Evolutionary conservation across 345 rosid genomes (phyloP), one percentile per base, ranked within the genome.

Genomic region (Moringa oleifera): DNA sequence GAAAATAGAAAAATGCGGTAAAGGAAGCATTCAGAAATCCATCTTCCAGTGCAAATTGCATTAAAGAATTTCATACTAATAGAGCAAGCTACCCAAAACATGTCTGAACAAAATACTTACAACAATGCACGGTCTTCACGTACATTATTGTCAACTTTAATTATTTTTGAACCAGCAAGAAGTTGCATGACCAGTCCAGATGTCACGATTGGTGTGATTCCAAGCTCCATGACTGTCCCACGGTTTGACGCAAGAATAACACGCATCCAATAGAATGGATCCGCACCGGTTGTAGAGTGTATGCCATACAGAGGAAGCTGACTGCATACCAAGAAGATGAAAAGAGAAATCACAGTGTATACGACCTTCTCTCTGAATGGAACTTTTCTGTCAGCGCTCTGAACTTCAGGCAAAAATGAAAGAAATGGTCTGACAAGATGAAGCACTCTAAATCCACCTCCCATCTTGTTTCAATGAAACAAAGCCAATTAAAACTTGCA

Each of bases 191-290:
- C 92, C 25, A 86, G 64, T 23, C 92, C 92, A 78, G 92, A 86
- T 0, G 92, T 86, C 41, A 86, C 89, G 50, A 86, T 86, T 18
- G 92, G 92, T 20, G 92, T 86, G 72, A 86, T 86, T 51, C 92
- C 92, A 11, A 86, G 92, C 72, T 86, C 92, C 89, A 86, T 86
- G 16, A 86, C 92, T n/a, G 89, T 86, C 17, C 92, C 92, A 57
- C 92, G 87, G 70, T 75, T 86, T 0, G 92, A 86, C 0, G 92
- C 92, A 55, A 86, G 87, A 66, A 86, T 86, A 37, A 84, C 92
- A 70, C 92, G 85, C 89, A 86, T 81, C 89, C 92, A 86, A 61
- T 86, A 86, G 68, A 86, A 81, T 0, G 92, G 92, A 71, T 86
- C 92, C 4, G 89, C 92, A 7, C 92, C 92, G 0, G 92, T 81